Base-by-base conservation (phyloP, 306 rosid genomes). In the Gynostemma pentaphyllum region DNA sequence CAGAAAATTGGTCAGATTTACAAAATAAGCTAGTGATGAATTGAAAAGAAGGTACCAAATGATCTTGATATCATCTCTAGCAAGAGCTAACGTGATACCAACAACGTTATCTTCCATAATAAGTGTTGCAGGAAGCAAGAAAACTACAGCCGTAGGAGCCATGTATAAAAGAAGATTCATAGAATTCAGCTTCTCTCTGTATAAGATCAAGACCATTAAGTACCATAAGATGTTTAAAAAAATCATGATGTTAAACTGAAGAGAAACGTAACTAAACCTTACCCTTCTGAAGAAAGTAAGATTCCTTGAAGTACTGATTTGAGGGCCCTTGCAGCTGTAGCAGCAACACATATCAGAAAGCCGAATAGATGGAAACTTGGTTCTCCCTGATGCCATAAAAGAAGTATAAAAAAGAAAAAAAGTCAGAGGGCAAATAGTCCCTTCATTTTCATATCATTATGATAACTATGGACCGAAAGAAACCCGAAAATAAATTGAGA, bases 21-120 rank as follows among this genome's bases (percentile, higher is more conserved):
- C 72, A 4, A 68, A 68, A 54, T 68, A 68, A 23, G 72, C 72
- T 22, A 68, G 44, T 1, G 72, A 28, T n/a, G 72, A 68, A 57
- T 68, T 68, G 72, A 68, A 54, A 6, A 68, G 72, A n/a, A 68
- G 72, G 62, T 68, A 68, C 72, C 72, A 68, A 47, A 68, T 55
- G 45, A 68, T 68, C 45, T 18, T 68, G 44, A 41, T 16, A 55
- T 68, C 72, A 42, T 54, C 72, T 68, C 52, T 68, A 19, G 72
- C 72, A 54, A 68, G 72, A 10, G 72, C 72, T 24, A 54, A 30
- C 1, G 72, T 68, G 53, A 68, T 68, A 27, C 72, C 72, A 6
- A 68, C 55, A 37, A 68, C 72, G 13, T 68, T 68, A 9, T 68
- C 53, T 68, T 68, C 72, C 72, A 68, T 54, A 55, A 68, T 7